Conservation (phyloP, 176 grass and related monocot species). For the Juncus inflexus region DNA sequence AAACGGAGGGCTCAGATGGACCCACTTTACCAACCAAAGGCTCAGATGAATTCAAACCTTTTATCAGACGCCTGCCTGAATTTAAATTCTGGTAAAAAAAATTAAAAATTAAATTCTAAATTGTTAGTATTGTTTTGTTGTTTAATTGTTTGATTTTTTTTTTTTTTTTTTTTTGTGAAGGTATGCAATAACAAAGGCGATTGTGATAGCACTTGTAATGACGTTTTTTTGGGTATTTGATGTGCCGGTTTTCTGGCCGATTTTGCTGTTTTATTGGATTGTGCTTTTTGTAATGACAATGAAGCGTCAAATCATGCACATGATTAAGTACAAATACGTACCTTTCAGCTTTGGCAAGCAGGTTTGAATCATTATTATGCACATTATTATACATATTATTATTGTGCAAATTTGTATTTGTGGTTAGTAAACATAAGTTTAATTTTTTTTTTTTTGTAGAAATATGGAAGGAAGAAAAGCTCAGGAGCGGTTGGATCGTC, state of each 20-base stretch:
- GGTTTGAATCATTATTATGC: slow-evolving; percentile 26
- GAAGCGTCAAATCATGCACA: slow-evolving; percentile 94
- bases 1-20: slow-evolving; percentile 53
- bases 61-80: slow-evolving; percentile 87
- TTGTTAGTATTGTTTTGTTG: neutral
- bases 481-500: slow-evolving; percentile 39
- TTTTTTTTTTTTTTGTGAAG: slow-evolving; percentile 35
- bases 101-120: neutral
- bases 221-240: slow-evolving; percentile 96
- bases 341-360: slow-evolving; percentile 80
- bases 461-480: slow-evolving; percentile 72
- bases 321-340: slow-evolving; percentile 88
- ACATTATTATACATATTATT: neutral
- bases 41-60: slow-evolving; percentile 93
- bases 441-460: slow-evolving; percentile 26
- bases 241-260: slow-evolving; percentile 94
- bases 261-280: slow-evolving; percentile 89
- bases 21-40: slow-evolving; percentile 67
- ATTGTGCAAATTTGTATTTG: too few relatives aligned
- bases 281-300: slow-evolving; percentile 86
- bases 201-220: slow-evolving; percentile 83
- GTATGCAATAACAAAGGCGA: slow-evolving; percentile 97
- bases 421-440: too few relatives aligned
- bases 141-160: neutral
- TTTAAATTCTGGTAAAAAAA: slow-evolving; percentile 83